Conservation (phyloP, 495 filamentous ascomycete species). For the Bombardia bombarda region DNA sequence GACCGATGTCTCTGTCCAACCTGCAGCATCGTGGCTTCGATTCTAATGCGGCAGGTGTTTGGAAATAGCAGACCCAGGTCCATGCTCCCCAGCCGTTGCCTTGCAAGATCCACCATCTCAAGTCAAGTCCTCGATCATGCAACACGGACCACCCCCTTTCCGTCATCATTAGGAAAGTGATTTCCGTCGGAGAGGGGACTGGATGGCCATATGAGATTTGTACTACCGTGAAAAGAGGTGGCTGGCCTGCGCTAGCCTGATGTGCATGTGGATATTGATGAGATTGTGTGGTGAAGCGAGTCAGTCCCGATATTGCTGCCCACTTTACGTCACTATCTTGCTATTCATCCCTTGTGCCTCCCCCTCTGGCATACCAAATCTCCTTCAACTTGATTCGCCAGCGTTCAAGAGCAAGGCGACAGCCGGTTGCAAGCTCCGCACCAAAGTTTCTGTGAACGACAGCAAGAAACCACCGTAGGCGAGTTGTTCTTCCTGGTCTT, state of each 20-base stretch:
- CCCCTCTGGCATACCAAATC: slow-evolving; percentile 2
- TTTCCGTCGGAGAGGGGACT: too few relatives aligned
- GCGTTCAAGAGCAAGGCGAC: slow-evolving; percentile 13
- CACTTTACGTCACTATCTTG: slow-evolving; percentile 6
- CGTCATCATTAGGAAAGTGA: too few relatives aligned
- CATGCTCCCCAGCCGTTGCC: neutral
- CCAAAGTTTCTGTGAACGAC: slow-evolving; percentile 26
- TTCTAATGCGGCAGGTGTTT: neutral
- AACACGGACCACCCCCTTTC: neutral
- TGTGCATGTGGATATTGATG: neutral
- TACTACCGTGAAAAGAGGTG: too few relatives aligned
- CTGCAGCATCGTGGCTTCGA: slow-evolving; percentile 1
- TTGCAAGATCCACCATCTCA: neutral
- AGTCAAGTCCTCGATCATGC: neutral
- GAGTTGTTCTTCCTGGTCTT: slow-evolving; percentile 24
- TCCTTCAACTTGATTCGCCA: slow-evolving; percentile 19
- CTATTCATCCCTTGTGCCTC: slow-evolving; percentile 1
- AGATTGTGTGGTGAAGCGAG: too few relatives aligned
- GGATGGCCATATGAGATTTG: too few relatives aligned
- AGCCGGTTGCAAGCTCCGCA: slow-evolving; percentile 12
- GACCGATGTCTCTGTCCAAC: slow-evolving; percentile 12
- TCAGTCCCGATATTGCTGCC: too few relatives aligned
- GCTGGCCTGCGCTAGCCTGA: too few relatives aligned
- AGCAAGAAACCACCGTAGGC: slow-evolving; percentile 29
- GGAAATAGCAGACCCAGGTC: neutral